These are phyloP conservation scores for Alternaria postmessia DNA, from an alignment of 2,329 filamentous ascomycete species.

Conservation along the genomic window DNA sequence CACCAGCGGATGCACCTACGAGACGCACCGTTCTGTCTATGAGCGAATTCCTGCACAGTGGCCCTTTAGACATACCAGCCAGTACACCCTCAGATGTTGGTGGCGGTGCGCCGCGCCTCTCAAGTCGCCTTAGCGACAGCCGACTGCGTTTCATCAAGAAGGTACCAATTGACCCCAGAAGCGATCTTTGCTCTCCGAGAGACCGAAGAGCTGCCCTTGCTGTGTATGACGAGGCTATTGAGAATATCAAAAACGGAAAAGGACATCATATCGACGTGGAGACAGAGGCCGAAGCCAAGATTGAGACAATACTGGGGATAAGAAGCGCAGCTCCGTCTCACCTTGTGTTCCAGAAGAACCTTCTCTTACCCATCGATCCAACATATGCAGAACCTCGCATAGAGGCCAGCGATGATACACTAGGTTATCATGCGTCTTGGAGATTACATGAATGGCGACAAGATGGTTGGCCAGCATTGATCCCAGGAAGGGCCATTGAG, in stretches of 20 bases:
- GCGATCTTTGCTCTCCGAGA: not conserved
- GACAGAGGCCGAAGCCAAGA: constrained; percentile 15
- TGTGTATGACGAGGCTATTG: not conserved
- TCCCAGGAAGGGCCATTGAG: constrained; percentile 13
- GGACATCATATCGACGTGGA: constrained; percentile 5
- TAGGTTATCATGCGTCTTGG: constrained; percentile 7
- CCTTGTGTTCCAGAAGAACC: constrained; percentile 8
- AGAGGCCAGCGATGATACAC: constrained; percentile 2
- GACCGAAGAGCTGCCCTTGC: not conserved
- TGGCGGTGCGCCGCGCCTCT: not conserved
- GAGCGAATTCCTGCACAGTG: not conserved
- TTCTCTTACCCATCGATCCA: constrained; percentile 22
- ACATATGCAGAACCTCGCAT: constrained; percentile 27
- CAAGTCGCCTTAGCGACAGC: not conserved
- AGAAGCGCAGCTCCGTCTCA: constrained; percentile 11
- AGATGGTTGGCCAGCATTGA: constrained; percentile 24
- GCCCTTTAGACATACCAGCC: not conserved
- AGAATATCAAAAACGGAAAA: not conserved
- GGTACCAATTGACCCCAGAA: not conserved
- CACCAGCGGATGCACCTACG: not conserved
- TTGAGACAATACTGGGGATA: constrained; percentile 17
- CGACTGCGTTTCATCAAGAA: constrained; percentile 1
- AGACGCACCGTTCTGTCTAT: not conserved
- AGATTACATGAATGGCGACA: constrained; percentile 27
- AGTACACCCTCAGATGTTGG: not conserved